Evolutionary conservation across 345 rosid genomes (phyloP), one percentile per base, ranked within the genome.

Genomic region (Salix arbutifolia): DNA sequence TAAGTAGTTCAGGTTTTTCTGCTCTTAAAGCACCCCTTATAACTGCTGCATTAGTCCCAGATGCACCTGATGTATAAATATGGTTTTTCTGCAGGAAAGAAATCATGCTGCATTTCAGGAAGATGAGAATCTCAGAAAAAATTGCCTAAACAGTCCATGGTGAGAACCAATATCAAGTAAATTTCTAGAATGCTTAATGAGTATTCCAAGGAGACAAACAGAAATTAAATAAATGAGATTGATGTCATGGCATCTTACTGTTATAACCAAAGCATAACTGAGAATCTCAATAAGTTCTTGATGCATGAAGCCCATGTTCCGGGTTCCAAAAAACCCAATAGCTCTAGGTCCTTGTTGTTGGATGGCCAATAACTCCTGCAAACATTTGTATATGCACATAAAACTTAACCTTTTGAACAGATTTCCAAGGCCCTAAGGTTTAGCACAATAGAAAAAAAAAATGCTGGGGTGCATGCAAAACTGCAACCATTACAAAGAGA

Each of bases 281-380:
- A 96, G 99, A 71, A 96, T 96, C 89, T 96, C 99, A 58, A 96
- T 96, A 76, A 93, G 95, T 66, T 96, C 91, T 83, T 96, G 99
- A 87, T 96, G 99, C 98, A 96, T 89, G 88, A 96, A 96, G 68
- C 98, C 99, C 99, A 96, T 96, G 74, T 96, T 96, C 75, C 98
- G 82, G 3, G 98, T 93, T 48, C 99, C 99, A 77, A 96, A 96
- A 83, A 96, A 96, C 73, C 99, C 98, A 80, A 96, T 96, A 65
- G 91, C 74, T 86, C 99, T 87, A 72, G 99, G 99, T 74, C 99
- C 98, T 87, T 96, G 99, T 79, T 96, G 98, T 78, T 96, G 99
- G 83, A 96, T 96, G 70, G 99, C 99, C 84, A 96, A 81, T 77
- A 96, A 80, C 79, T 96, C 99, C 99, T 96, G 89, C 87, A 87